Conservation (phyloP, 2,329 filamentous ascomycete species). For the Sphaerulina musiva region DNA sequence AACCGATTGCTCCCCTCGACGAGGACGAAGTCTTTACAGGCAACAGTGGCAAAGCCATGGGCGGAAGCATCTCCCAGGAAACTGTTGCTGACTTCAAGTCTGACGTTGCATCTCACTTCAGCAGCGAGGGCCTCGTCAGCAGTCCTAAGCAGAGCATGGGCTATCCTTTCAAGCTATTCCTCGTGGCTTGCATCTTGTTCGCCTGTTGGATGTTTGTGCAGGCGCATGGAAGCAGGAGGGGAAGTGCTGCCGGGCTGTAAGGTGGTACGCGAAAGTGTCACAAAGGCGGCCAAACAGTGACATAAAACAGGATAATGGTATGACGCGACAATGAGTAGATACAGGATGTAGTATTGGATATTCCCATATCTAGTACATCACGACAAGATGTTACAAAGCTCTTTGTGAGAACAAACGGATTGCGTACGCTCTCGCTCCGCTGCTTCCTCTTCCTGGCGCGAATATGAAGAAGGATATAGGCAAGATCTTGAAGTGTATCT, state of each 20-base stretch:
- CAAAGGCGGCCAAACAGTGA: too few species aligned
- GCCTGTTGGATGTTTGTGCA: conserved; percentile 33
- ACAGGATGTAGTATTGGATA: too few species aligned
- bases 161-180: conserved; percentile 40
- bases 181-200: conserved; percentile 40
- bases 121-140: conserved; percentile 17
- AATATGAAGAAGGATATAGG: too few species aligned
- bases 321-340: too few species aligned
- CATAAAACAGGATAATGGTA: too few species aligned
- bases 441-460: too few species aligned
- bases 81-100: conserved; percentile 9
- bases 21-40: conserved; percentile 34
- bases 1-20: conserved; percentile 37
- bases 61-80: conserved; percentile 10
- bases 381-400: too few species aligned
- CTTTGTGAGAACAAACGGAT: too few species aligned
- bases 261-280: neutral
- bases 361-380: too few species aligned
- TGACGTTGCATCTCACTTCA: conserved; percentile 13
- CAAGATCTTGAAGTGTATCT: too few species aligned
- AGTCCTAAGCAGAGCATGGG: conserved; percentile 35
- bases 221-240: conserved; percentile 15
- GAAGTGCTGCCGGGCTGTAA: conserved; percentile 2
- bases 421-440: too few species aligned
- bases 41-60: conserved; percentile 6